Base-by-base conservation (phyloP, 495 filamentous ascomycete genomes). In the Bryoglossum gracile region DNA sequence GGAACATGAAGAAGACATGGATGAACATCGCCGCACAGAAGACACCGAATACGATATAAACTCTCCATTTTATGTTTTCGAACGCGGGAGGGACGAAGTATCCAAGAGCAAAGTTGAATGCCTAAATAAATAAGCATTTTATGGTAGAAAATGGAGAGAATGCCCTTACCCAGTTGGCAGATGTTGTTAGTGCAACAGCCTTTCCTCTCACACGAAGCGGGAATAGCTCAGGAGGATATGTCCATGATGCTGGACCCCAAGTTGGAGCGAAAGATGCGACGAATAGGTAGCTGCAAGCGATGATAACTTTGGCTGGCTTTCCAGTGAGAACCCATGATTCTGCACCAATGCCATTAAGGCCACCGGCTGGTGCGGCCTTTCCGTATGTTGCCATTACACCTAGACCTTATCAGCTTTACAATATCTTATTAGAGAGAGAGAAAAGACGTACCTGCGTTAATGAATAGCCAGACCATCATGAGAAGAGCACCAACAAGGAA, bases 1-100 rank as follows among this genome's bases (percentile, higher is more conserved):
- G 86, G 71, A 90, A 87, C 57, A 84, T 66, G 65, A 89, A 86
- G 68, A 77, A 87, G 16, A 80, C 75, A 59, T 89, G 85, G n/a
- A 86, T 60, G 28, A 75, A 73, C 77, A 84, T 85, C 48, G 68
- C 68, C 37, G 77, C 76, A 62, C 78, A 84, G 62, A 89, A 89
- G 11, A 81, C 75, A 28, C 81, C 85, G 51, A 89, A 90, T 11
- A 89, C 57, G 33, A 87, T 67, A 55, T 88, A 90, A 0, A 74
- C 74, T 64, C 74, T 75, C 83, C 83, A 90, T 51, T 75, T 66
- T 51, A 88, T 87, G 54, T 74, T 84, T 46, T 68, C 76, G 56
- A 89, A 87, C 0, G 82, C 76, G 0, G 82, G 79, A 2, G 83
- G 84, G 3, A 85, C 79, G 49, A 89, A 88, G 63, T 81, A 86